Evolutionary conservation across 139 green algal genomes (phyloP), one percentile per base, ranked within the genome.

Genomic region (Zygnema circumcarinatum): DNA sequence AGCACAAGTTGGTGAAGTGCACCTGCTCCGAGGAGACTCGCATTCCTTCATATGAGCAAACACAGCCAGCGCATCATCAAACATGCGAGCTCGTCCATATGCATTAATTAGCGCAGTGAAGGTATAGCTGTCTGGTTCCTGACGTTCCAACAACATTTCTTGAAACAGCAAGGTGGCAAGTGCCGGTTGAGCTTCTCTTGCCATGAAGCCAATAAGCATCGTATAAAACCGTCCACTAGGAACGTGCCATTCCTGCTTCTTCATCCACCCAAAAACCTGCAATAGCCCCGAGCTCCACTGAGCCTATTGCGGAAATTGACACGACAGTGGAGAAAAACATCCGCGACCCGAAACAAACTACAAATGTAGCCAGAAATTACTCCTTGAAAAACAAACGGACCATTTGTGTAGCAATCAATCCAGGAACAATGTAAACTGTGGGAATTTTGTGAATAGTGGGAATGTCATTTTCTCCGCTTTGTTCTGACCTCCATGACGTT

Each of bases 91-190:
- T 11, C 79, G 56, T 20, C 85, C 85, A n/a, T 89, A 90, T 20
- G 35, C 78, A 68, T 89, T 90, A 79, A 90, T 90, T 47, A 90
- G 85, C 0, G 80, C 85, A 11, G 85, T 90, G 85, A 82, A 90
- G 3, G 85, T 90, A 79, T 89, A 90, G 67, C 86, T 36, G 67
- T 90, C 69, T 35, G 85, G 85, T 38, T 88, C 36, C 56, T 33
- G 31, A 25, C 67, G 62, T 52, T 79, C 53, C 35, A 87, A 52
- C 38, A 90, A 79, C 79, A 90, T 90, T 42, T 90, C 85, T 79
- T 90, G 78, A 52, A 90, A 90, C 38, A 90, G 85, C 32, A 53
- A 47, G 21, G 62, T 81, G 36, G 79, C 85, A n/a, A 89, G 79
- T 29, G 85, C 16, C 21, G 79, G 33, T 69, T 90, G 54, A 22